Conservation (phyloP, 352 stramenopile genomes). For the Globisporangium perplexum region DNA sequence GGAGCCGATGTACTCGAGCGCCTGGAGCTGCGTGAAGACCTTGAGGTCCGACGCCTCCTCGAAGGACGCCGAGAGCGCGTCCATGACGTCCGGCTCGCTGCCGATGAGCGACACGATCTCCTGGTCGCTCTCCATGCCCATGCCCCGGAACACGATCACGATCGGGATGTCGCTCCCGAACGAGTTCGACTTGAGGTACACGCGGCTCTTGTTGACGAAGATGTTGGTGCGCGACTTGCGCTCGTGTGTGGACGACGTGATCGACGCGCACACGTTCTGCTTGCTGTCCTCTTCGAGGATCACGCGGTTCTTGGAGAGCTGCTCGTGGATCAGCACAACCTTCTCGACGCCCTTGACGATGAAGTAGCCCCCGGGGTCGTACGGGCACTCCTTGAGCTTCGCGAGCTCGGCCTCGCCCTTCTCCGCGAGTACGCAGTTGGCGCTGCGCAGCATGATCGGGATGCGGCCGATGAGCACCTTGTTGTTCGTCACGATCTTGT, state of each 20-base stretch:
- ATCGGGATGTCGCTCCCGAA: conserved; percentile 97
- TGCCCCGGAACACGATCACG: conserved; percentile 95
- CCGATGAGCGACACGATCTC: conserved; percentile 97
- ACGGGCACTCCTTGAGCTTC: conserved; percentile 98
- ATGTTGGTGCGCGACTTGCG: conserved; percentile 97
- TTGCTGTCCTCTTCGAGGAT: conserved; percentile 98
- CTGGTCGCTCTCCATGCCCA: conserved; percentile 98
- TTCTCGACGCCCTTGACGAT: conserved; percentile 98
- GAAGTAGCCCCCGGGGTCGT: conserved; percentile 99
- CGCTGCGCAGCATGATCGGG: conserved; percentile 98
- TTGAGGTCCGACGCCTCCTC: conserved; percentile 95
- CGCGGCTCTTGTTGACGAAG: conserved; percentile 93
- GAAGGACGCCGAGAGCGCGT: conserved; percentile 93
- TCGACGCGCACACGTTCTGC: conserved; percentile 89
- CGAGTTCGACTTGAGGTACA: conserved; percentile 99
- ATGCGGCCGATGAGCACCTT: conserved; percentile 95
- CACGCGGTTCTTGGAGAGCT: conserved; percentile 99
- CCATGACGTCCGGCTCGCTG: conserved; percentile 92
- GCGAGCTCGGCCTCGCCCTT: conserved; percentile 94
- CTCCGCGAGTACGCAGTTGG: conserved; percentile 94
- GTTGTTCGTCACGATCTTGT: conserved; percentile 98
- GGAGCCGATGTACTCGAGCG: conserved; percentile 95
- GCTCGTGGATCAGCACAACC: conserved; percentile 99
- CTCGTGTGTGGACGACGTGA: conserved; percentile 99
- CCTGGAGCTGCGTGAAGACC: conserved; percentile 94